phyloP scores from a whole-genome alignment of 1,284 basidiomycete genomes.

The Melampsora americana region DNA sequence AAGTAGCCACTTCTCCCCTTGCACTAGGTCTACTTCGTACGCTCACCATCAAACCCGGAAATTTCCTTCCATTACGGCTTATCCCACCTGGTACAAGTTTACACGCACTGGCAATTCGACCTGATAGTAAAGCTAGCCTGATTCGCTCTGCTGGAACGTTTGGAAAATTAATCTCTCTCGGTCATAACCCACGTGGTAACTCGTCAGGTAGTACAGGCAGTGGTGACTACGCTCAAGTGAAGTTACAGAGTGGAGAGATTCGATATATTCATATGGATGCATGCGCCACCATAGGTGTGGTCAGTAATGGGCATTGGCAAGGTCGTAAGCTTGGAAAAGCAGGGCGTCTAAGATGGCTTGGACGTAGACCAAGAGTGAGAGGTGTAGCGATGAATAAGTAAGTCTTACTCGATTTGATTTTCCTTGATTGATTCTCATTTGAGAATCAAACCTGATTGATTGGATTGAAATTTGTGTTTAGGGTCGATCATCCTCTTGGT shows the following conservation, averaged over 20 bases:
- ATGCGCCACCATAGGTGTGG: slow-evolving; percentile 82
- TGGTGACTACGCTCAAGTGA: slow-evolving; percentile 71
- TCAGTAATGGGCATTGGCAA: slow-evolving; percentile 89
- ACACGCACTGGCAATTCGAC: slow-evolving; percentile 76
- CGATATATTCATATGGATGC: slow-evolving; percentile 78
- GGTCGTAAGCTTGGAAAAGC: slow-evolving; percentile 83
- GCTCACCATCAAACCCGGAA: slow-evolving; percentile 81
- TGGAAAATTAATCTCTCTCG: slow-evolving; percentile 68
- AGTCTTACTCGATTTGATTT: slow-evolving; percentile 52
- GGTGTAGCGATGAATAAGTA: slow-evolving; percentile 98
- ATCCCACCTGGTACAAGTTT: slow-evolving; percentile 89
- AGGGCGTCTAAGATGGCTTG: slow-evolving; percentile 82
- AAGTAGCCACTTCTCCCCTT: slow-evolving; percentile 55
- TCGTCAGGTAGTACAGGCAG: slow-evolving; percentile 51
- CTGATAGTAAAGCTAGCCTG: slow-evolving; percentile 73
- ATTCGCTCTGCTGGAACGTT: slow-evolving; percentile 85
- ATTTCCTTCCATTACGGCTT: slow-evolving; percentile 84
- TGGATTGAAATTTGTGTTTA: slow-evolving; percentile 6
- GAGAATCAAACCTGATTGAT: background rate
- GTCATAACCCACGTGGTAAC: slow-evolving; percentile 21
- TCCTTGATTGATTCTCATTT: background rate
- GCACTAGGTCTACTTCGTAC: slow-evolving; percentile 82
- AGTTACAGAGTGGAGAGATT: slow-evolving; percentile 87
- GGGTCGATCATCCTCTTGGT: slow-evolving; percentile 85
- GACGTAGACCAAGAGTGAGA: slow-evolving; percentile 78